Percentiles rank a stretch among this genome's conserved stretches.
phyloP scores from a whole-genome alignment of 331 rosid genomes.

The Telfairia occidentalis region DNA sequence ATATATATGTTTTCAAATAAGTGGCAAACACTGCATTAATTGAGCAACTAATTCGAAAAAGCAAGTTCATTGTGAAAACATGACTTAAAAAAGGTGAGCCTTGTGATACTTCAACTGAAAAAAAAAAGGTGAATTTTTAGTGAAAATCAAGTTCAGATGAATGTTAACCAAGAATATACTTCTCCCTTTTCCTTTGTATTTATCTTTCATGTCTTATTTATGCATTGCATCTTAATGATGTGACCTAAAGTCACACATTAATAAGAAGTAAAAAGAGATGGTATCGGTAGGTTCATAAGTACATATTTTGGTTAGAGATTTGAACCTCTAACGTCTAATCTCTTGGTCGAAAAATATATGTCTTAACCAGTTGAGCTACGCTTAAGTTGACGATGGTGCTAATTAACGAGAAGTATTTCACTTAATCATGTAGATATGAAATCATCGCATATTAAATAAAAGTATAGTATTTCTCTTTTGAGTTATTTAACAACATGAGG shows the following conservation, averaged over 20 bases:
- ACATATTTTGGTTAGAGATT: too few relatives aligned
- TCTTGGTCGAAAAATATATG: too few relatives aligned
- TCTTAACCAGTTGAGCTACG: too few relatives aligned
- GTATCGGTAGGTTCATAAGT: not conserved
- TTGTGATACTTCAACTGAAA: slow-evolving; percentile 4
- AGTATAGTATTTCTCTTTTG: too few relatives aligned
- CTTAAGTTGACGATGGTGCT: too few relatives aligned
- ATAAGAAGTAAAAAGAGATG: not conserved
- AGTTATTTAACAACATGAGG: too few relatives aligned
- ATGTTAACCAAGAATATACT: not conserved
- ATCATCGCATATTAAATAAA: too few relatives aligned
- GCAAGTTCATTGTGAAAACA: not conserved
- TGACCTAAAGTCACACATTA: not conserved
- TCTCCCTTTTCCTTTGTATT: not conserved
- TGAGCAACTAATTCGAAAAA: not conserved
- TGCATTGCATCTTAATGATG: not conserved
- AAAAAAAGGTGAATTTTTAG: not conserved
- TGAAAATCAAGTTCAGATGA: slow-evolving; percentile 3
- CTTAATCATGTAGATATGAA: too few relatives aligned
- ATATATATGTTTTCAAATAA: not conserved
- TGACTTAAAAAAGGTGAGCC: slow-evolving; percentile 5
- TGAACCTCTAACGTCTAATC: too few relatives aligned
- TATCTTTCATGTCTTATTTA: not conserved
- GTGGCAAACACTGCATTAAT: slow-evolving; percentile 1
- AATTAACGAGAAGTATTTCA: too few relatives aligned